Base-by-base conservation (phyloP, 441 rosid genomes). In the Erysimum cheiri region DNA sequence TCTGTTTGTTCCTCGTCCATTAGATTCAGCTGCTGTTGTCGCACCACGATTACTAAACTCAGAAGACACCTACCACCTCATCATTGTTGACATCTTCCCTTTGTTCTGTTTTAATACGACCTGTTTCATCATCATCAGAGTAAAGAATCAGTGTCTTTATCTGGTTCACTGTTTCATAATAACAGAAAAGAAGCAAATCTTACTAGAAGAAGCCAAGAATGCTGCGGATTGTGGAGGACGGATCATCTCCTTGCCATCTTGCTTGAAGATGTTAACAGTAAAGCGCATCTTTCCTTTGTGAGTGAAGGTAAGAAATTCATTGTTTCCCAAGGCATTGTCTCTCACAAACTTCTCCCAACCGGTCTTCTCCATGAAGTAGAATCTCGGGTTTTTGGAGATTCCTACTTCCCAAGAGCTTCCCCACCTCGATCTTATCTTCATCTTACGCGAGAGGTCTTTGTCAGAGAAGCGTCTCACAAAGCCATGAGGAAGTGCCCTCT, bases 231-330 rank as follows among this genome's bases (percentile, higher is more conserved):
- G 48, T 31, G 58, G 7, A 60, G 69, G 73, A 6, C 9, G 47
- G 17, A 53, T 3, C 12, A 53, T 19, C 58, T 60, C 77, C 28
- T 26, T 74, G 50, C 73, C 50, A 19, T 36, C 4, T 31, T 50
- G 41, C n/a, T 52, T 29, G 26, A 8, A 74, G 52, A 74, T 67
- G 19, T 36, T 60, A n/a, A 67, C 69, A 28, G 3, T 6, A 10
- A 74, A 53, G 5, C 13, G 3, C 77, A 73, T 67, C 1, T 53
- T 37, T 10, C 77, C 57, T n/a, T 7, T 13, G 63, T 52, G 73
- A 60, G 73, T 74, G 26, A 74, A 74, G 4, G 73, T 43, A 8
- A 67, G 0, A 17, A 74, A 55, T 52, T 74, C 73, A 17, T 44
- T 44, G 3, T 26, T 3, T 52, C 77, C 73, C 26, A 74, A 67